Evolutionary conservation across 2,329 filamentous ascomycete genomes (phyloP).

Genomic region (Calonectria pteridis): DNA sequence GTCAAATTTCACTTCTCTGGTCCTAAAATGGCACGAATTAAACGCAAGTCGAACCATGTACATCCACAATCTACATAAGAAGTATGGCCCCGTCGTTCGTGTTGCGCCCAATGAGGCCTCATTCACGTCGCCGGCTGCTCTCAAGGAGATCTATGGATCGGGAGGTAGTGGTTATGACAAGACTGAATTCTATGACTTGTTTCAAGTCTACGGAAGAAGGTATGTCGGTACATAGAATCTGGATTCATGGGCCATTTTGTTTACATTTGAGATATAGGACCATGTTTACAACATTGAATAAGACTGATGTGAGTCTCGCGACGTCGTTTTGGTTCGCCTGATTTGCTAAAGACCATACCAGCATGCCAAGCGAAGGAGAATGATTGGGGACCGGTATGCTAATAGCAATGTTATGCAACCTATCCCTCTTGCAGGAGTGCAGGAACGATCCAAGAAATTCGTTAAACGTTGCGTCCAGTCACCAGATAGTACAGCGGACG

Average conservation of each 20-base stretch:
- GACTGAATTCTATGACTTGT: slow-evolving; percentile 73
- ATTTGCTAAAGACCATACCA: slow-evolving; percentile 43
- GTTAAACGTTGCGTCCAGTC: slow-evolving; percentile 63
- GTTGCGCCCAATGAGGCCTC: slow-evolving; percentile 70
- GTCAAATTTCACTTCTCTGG: slow-evolving; percentile 63
- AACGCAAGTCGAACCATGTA: slow-evolving; percentile 64
- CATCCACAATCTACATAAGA: slow-evolving; percentile 66
- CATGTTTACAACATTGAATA: slow-evolving; percentile 71
- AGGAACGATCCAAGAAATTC: slow-evolving; percentile 68
- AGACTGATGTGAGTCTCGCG: slow-evolving; percentile 59
- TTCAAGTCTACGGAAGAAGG: slow-evolving; percentile 69
- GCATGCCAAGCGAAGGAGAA: slow-evolving; percentile 73
- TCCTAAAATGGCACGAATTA: slow-evolving; percentile 70
- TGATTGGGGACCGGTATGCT: slow-evolving; percentile 76
- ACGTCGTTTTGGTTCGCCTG: not conserved
- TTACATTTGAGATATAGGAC: slow-evolving; percentile 54
- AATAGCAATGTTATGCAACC: slow-evolving; percentile 75
- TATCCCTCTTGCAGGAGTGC: slow-evolving; percentile 67
- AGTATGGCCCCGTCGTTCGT: slow-evolving; percentile 69
- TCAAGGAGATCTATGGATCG: slow-evolving; percentile 74
- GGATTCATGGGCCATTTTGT: not conserved
- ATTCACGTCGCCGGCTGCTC: slow-evolving; percentile 66
- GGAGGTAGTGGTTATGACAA: slow-evolving; percentile 75
- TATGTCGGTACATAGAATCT: slow-evolving; percentile 42
- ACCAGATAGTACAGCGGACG: slow-evolving; percentile 62